These are phyloP conservation scores for Sparassis latifolia DNA, from an alignment of 1,284 basidiomycete species.

Conservation along the genomic window DNA sequence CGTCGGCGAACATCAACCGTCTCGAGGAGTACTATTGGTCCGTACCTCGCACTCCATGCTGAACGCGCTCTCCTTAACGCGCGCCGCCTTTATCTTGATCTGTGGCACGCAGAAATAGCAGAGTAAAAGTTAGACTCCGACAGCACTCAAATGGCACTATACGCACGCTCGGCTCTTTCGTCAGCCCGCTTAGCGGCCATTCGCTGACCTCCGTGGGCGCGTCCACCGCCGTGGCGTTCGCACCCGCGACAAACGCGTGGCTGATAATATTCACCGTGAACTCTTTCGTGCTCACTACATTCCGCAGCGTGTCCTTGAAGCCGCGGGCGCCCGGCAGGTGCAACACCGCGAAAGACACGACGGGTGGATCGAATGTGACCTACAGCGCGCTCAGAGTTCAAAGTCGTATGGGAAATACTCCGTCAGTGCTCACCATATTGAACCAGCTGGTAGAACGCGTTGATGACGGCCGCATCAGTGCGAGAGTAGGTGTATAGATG, in stretches of 20 bases:
- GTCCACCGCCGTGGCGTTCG: slow-evolving; percentile 64
- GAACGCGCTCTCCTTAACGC: slow-evolving; percentile 67
- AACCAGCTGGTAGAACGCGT: slow-evolving; percentile 35
- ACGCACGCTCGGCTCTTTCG: slow-evolving; percentile 48
- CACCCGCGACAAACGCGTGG: slow-evolving; percentile 68
- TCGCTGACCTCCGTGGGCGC: slow-evolving; percentile 61
- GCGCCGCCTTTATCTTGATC: slow-evolving; percentile 33
- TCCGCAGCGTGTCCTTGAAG: slow-evolving; percentile 61
- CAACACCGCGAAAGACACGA: slow-evolving; percentile 55
- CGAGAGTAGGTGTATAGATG: neutral
- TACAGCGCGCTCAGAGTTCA: neutral
- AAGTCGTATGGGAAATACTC: neutral
- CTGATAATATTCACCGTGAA: slow-evolving; percentile 78
- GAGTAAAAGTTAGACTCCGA: no score
- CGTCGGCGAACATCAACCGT: no score
- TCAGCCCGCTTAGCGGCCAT: slow-evolving; percentile 71
- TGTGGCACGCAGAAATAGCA: no score
- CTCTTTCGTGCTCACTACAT: slow-evolving; percentile 60
- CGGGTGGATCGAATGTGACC: slow-evolving; percentile 55
- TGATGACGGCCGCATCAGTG: neutral
- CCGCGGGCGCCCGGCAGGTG: slow-evolving; percentile 26
- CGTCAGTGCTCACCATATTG: slow-evolving; percentile 29
- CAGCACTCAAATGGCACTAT: no score
- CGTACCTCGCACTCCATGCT: slow-evolving; percentile 67
- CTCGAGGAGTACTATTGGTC: neutral